Base-by-base conservation (phyloP, 495 filamentous ascomycete species). In the Niebla homalea region DNA sequence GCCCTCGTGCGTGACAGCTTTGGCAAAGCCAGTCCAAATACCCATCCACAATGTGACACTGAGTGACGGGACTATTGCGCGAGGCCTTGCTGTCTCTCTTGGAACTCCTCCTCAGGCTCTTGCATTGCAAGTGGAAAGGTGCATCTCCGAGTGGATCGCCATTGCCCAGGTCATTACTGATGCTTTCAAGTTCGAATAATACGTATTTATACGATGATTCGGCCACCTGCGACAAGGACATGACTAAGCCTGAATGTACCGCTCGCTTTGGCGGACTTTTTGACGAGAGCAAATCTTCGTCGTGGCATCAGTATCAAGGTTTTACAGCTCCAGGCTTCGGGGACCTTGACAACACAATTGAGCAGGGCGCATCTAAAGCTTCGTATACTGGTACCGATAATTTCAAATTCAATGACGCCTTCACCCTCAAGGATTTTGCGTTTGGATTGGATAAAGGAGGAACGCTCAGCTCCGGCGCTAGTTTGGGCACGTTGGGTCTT, bases 401-500 rank as follows among this genome's bases (percentile, higher is more conserved):
- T 10, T n/a, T 53, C 43, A 43, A 48, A 19, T 18, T 59, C 7
- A 59, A 50, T 26, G n/a, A 45, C 16, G 50, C 38, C 7, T 21
- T 49, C 25, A 49, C 48, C 3, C 40, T 65, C 10, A 19, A 46
- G 12, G 23, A 50, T 8, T 62, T 62, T 45, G 53, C 57, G 6
- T 14, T 65, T 10, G 59, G 53, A 3, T 57, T 62, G 16, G 26
- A 44, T 54, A 10, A 49, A 29, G 46, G 51, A 54, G 54, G 26
- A 44, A 51, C 38, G 40, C 5, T 23, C 52, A 11, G 29, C 46
- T 45, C 56, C 48, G 51, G 39, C 52, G 38, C 38, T 5, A 22
- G 2, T 8, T 64, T 18, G 62, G 36, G 37, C 23, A 42, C 16
- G 15, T 14, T 56, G 29, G 53, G 53, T 10, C 60, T 72, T 6